Base-by-base conservation (phyloP, 495 filamentous ascomycete genomes). In the Podospora fimiseda region DNA sequence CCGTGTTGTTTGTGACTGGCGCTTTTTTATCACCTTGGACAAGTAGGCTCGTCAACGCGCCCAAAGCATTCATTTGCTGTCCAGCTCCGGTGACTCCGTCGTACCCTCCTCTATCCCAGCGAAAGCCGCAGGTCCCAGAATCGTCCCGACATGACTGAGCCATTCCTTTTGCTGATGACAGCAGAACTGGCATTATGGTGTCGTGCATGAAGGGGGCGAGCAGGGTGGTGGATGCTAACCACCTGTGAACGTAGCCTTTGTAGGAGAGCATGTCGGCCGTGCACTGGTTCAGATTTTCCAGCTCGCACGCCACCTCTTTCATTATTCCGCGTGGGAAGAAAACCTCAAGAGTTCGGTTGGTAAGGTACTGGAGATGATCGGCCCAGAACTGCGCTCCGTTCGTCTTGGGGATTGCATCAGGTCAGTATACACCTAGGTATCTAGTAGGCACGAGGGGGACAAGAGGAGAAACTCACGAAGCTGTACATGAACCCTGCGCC, bases 181-280 rank as follows among this genome's bases (percentile, higher is more conserved):
- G 71, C 16, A 94, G 74, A 9, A 74, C 72, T 1, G 80, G 78
- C 69, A 86, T 81, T 55, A 94, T 77, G 24, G 59, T 61, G 24
- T 69, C 70, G 40, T 70, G 67, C 9, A 81, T 82, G 64, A 80
- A 84, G 0, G 88, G 86, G 0, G 85, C 86, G 50, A 88, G 65
- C 57, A 85, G 78, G 15, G 80, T 80, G 6, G 85, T 76, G 22
- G 78, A 70, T 27, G 78, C 82, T 68, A 94, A 79, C 78, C 81
- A 88, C 22, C 87, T 84, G 15, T 86, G 72, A 5, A 90, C 70
- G 65, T 88, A 88, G 38, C 83, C 82, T 65, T 91, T 92, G 80
- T 85, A 91, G 39, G 85, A 86, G 14, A 73, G 74, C 68, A 87
- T 82, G 58, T 90, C 87, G 16, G 78, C 77, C 65, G 80, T 79